These are phyloP conservation scores for Colletotrichum agaves DNA, from an alignment of 2,329 filamentous ascomycete genomes.

Conservation along the genomic window DNA sequence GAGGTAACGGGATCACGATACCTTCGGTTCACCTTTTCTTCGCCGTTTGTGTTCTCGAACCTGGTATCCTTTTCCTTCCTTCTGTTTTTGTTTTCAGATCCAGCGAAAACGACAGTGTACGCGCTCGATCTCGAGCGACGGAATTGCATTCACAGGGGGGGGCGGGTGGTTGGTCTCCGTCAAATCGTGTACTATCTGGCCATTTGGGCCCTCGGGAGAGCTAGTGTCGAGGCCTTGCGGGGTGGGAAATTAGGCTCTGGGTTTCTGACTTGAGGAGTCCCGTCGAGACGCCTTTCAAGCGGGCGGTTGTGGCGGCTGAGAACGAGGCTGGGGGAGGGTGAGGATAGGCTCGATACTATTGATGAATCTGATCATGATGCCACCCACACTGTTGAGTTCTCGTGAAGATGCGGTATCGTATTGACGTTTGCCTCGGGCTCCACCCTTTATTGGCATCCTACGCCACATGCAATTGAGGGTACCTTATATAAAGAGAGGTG, in stretches of 20 bases:
- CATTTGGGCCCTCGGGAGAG: not conserved
- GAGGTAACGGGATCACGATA: too few species aligned
- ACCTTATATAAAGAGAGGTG: too few species aligned
- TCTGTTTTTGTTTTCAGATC: not conserved
- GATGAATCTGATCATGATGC: not conserved
- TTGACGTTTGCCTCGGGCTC: too few species aligned
- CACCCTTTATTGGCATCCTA: too few species aligned
- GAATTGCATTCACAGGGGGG: not conserved
- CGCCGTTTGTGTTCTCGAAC: not conserved
- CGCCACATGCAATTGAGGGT: too few species aligned
- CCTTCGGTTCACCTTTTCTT: not conserved
- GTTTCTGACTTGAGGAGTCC: not conserved
- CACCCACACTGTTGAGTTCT: not conserved
- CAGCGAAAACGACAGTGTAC: not conserved
- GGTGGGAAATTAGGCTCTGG: not conserved
- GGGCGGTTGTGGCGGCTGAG: not conserved
- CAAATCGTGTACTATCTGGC: not conserved
- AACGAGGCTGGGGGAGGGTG: not conserved
- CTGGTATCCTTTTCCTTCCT: not conserved
- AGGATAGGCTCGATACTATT: constrained; percentile 3
- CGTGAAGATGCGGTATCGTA: too few species aligned
- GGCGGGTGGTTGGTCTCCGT: not conserved
- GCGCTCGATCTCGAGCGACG: not conserved
- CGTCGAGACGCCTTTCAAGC: not conserved
- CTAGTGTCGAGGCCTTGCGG: not conserved